phyloP scores from a whole-genome alignment of 176 grass and related monocot genomes.

The Calamus simplicifolius region DNA sequence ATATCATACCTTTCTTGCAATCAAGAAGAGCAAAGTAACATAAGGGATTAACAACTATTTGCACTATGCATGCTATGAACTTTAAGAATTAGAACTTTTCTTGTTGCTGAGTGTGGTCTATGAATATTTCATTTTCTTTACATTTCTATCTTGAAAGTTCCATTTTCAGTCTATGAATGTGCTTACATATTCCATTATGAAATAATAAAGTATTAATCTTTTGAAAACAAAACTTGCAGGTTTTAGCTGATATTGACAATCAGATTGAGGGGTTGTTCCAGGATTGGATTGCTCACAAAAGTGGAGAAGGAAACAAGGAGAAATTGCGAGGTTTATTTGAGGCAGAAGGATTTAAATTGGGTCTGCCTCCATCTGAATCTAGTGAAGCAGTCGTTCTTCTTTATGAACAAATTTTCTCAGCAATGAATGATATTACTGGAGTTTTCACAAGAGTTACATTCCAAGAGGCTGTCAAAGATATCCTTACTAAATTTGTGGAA shows the following conservation, averaged over 20 bases:
- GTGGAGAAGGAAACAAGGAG: constrained; percentile 1
- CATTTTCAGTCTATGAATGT: no score
- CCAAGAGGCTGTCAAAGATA: background rate
- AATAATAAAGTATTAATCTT: background rate
- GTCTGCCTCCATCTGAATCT: background rate
- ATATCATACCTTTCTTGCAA: no score
- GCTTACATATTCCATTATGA: no score
- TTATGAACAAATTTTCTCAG: background rate
- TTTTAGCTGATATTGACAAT: background rate
- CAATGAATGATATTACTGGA: background rate
- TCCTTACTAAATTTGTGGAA: background rate
- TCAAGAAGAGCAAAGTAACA: no score
- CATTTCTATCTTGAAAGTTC: no score
- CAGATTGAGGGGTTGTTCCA: background rate
- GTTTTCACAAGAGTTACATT: background rate
- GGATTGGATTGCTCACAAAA: background rate
- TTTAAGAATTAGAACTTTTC: no score
- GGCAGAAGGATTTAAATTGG: background rate
- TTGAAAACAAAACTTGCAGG: background rate
- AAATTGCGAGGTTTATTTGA: background rate
- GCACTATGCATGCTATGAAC: no score
- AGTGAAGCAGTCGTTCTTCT: background rate
- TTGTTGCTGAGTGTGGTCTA: no score
- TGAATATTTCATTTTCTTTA: no score
- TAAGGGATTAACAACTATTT: no score